Percentiles rank a stretch among this genome's conserved stretches.
phyloP scores from a whole-genome alignment of 2,329 filamentous ascomycete genomes.

The Chaetothyriales sp. region DNA sequence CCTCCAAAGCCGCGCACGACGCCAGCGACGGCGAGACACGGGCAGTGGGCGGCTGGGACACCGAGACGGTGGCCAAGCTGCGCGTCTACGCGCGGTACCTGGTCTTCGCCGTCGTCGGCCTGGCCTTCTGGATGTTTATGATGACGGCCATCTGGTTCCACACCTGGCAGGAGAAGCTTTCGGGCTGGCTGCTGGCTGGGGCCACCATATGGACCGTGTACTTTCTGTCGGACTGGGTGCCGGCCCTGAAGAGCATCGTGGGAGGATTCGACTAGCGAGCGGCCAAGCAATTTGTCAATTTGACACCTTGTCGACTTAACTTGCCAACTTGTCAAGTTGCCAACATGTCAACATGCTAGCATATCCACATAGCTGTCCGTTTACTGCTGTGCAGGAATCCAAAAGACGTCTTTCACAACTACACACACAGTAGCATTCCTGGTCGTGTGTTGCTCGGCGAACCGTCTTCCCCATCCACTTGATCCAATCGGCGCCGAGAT shows the following conservation, averaged over 20 bases:
- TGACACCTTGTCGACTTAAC: no score
- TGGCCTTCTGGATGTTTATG: slow-evolving; percentile 89
- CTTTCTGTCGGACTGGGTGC: slow-evolving; percentile 24
- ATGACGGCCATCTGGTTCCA: slow-evolving; percentile 99
- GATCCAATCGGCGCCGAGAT: background rate
- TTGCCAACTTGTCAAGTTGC: no score
- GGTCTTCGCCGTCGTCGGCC: slow-evolving; percentile 44
- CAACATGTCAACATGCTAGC: background rate
- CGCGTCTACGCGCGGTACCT: slow-evolving; percentile 43
- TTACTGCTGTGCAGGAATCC: background rate
- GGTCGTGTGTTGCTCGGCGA: no score
- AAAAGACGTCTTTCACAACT: no score
- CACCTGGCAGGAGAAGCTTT: slow-evolving; percentile 89
- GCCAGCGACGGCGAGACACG: slow-evolving; percentile 29
- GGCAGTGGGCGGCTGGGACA: slow-evolving; percentile 20
- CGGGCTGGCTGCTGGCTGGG: slow-evolving; percentile 37
- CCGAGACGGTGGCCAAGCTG: slow-evolving; percentile 34
- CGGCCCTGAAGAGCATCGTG: background rate
- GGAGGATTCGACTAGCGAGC: background rate
- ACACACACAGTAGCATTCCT: no score
- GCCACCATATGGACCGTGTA: slow-evolving; percentile 38
- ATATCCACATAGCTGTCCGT: background rate
- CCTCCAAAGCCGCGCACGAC: slow-evolving; percentile 37
- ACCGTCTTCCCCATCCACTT: background rate
- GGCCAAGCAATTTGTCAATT: background rate